These are phyloP conservation scores for Rubus parviflorus DNA, from an alignment of 306 rosid genomes.

Conservation along the genomic window DNA sequence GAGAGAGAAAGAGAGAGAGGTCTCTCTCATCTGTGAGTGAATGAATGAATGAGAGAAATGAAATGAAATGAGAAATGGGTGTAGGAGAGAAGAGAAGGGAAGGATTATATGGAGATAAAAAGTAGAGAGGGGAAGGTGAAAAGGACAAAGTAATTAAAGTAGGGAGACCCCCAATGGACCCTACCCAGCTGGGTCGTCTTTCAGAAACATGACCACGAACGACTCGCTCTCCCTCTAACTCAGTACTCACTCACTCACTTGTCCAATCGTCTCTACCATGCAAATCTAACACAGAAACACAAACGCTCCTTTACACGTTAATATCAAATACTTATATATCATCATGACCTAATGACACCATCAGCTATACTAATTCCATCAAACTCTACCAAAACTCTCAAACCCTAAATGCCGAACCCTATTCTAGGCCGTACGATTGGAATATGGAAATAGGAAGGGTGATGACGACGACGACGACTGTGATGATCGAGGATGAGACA, in stretches of 20 bases:
- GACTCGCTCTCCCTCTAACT: slow-evolving; percentile 9
- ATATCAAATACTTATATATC: slow-evolving; percentile 15
- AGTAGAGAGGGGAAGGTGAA: slow-evolving; percentile 21
- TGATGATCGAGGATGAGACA: slow-evolving; percentile 35
- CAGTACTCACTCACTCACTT: background rate
- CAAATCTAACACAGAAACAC: slow-evolving; percentile 8
- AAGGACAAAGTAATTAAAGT: slow-evolving; percentile 38
- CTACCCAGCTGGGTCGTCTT: slow-evolving; percentile 43
- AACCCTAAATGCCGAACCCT: background rate
- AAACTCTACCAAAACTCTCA: background rate
- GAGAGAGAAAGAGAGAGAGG: background rate
- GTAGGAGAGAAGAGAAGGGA: slow-evolving; percentile 28
- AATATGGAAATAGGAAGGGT: background rate
- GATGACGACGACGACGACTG: slow-evolving; percentile 8
- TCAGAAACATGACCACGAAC: slow-evolving; percentile 42
- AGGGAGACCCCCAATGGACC: slow-evolving; percentile 28
- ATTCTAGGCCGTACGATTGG: slow-evolving; percentile 12
- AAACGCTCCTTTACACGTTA: slow-evolving; percentile 12
- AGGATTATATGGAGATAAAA: slow-evolving; percentile 36
- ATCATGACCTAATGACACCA: slow-evolving; percentile 41
- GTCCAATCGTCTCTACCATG: slow-evolving; percentile 23
- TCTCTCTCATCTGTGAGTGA: background rate
- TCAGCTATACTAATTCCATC: slow-evolving; percentile 16
- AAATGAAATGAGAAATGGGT: slow-evolving; percentile 22
- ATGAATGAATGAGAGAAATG: slow-evolving; percentile 9